Evolutionary conservation across 805 yeast species (phyloP).

Genomic region (Candida boleticola): DNA sequence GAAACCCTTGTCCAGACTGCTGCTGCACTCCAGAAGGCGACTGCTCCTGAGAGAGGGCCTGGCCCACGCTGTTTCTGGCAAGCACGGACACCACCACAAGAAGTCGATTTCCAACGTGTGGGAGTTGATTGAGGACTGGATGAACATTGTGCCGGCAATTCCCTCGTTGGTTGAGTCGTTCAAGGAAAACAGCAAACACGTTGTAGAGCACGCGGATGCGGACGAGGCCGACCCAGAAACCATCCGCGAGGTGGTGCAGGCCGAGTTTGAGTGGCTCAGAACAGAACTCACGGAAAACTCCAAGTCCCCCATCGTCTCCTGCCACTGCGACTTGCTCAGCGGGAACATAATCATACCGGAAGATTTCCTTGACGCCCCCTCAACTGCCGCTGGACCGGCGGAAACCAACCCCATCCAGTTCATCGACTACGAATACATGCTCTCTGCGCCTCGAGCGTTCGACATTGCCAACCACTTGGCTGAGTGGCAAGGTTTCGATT

Average conservation of each 20-base stretch:
- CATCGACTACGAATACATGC: slow-evolving; percentile 72
- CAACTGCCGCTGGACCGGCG: slow-evolving; percentile 10
- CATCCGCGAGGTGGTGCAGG: slow-evolving; percentile 36
- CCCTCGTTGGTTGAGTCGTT: slow-evolving; percentile 37
- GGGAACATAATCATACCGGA: slow-evolving; percentile 69
- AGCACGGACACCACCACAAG: slow-evolving; percentile 11
- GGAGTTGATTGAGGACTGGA: slow-evolving; percentile 64
- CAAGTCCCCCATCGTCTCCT: slow-evolving; percentile 56
- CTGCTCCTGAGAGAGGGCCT: slow-evolving; percentile 3
- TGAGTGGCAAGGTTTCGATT: slow-evolving; percentile 82
- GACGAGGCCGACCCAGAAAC: slow-evolving; percentile 16
- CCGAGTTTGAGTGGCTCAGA: slow-evolving; percentile 58
- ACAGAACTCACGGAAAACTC: slow-evolving; percentile 28
- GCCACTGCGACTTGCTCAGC: slow-evolving; percentile 71
- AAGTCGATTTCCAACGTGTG: slow-evolving; percentile 48
- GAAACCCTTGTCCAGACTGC: background rate
- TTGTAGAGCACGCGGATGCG: background rate
- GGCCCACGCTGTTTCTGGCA: background rate
- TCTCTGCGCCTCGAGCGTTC: slow-evolving; percentile 70
- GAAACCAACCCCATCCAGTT: slow-evolving; percentile 47
- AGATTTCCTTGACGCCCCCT: slow-evolving; percentile 14
- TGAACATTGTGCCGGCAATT: slow-evolving; percentile 54
- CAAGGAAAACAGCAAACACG: slow-evolving; percentile 20
- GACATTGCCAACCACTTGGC: slow-evolving; percentile 74
- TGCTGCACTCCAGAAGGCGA: background rate